Evolutionary conservation across 1,139 yeast genomes (phyloP), one percentile per base, ranked within the genome.

Genomic region (Hyphopichia pseudoburtonii): DNA sequence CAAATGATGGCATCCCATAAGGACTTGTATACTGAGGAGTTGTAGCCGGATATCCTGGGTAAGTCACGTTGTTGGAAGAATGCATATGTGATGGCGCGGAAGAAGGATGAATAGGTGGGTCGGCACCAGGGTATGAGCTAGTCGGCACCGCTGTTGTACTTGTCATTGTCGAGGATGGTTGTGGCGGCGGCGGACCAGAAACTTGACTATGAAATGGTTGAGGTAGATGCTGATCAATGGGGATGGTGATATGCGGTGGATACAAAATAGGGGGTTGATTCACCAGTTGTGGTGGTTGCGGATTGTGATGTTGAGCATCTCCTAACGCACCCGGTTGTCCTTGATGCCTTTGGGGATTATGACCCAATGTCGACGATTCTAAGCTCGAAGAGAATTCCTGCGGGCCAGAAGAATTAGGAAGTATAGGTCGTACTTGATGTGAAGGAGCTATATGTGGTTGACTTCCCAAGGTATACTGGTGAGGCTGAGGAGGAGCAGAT

Each of bases 191-290:
- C 10, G 7, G 23, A 21, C 7, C 23, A 12, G 28, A 12, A 25
- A n/a, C 7, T 21, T 14, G 25, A n/a, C 19, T 22, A 30, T 30
- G 32, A 12, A 14, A 30, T 18, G 32, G 32, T 21, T 30, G 32
- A n/a, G 25, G 38, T 21, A 14, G 25, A 12, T 22, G 36, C 14
- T 32, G 39, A 19, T 37, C 43, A 15, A 35, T 33, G 12, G 41
- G 43, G 9, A 32, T 34, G n/a, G 31, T 32, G 8, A 33, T 28
- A 36, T 33, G 34, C 12, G 37, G 37, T 11, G 36, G 40, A 30
- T 37, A 39, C 19, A 40, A 25, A 11, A 39, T 30, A 6, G 30
- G 39, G 6, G 37, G 40, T 7, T 24, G 10, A n/a, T n/a, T n/a
- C n/a, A n/a, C n/a, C n/a, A n/a, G n/a, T n/a, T n/a, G n/a, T n/a